Base-by-base conservation (phyloP, 768 basidiomycete species). In the Aureoboletus auriporus region DNA sequence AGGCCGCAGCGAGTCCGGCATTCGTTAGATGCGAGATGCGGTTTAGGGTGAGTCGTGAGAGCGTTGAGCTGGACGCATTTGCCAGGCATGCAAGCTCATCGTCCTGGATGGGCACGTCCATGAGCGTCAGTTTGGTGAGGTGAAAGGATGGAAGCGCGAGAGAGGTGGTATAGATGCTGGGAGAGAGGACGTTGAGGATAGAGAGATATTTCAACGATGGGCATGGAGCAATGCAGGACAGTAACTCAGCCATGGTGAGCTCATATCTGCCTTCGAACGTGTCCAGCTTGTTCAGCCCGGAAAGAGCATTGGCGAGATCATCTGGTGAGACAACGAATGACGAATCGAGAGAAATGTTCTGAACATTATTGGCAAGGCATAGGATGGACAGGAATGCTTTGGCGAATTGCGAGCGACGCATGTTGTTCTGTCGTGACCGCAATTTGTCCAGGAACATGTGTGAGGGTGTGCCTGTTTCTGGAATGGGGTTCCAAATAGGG, bases 81-180 rank as follows among this genome's bases (percentile, higher is more conserved):
- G 51, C 39, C 16, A 55, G 20, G 17, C 28, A 44, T 9, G 26
- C 8, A 13, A 56, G 41, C 17, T 56, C 55, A 11, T 56, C 55
- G 34, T 56, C 50, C 28, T n/a, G 17, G 37, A 56, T 23, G 1
- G 36, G 26, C 16, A 39, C 12, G 29, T 42, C 3, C 2, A 3
- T 0, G 20, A 55, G 7, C 8, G 7, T 14, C 29, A 56, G 16
- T 23, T 35, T 16, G 1, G 50, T 46, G 29, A 52, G 45, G 26
- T 33, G 17, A 26, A 48, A 50, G 17, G 53, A 9, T 2, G 17
- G 45, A 3, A 31, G 5, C 10, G 13, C 29, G 7, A 35, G 36
- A 20, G 31, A 35, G 27, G 38, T 13, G 28, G 28, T 3, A 10
- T 16, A 34, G 9, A 12, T 16, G 3, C n/a, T 17, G 20, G 44